These are phyloP conservation scores for Uncinocarpus reesii DNA, from an alignment of 2,329 filamentous ascomycete species.

Conservation along the genomic window DNA sequence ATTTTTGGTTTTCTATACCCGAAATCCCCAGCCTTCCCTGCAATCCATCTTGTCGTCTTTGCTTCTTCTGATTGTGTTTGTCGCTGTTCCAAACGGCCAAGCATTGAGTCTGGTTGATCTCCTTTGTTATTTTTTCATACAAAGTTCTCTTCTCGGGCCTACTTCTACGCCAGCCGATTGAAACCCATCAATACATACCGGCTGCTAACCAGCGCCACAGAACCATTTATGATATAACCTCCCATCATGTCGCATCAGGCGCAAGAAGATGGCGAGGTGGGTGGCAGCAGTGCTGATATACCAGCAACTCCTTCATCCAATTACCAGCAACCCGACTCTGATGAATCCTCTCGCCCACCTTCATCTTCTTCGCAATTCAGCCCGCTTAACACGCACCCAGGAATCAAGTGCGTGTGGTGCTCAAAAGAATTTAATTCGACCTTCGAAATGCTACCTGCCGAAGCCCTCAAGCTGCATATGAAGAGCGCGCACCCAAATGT, in stretches of 20 bases:
- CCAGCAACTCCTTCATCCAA: conserved; percentile 7
- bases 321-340: conserved; percentile 1
- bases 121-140: not conserved
- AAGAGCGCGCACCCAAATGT: conserved; percentile 27
- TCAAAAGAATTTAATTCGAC: conserved; percentile 26
- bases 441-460: conserved; percentile 21
- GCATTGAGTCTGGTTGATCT: no score
- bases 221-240: conserved; percentile 6
- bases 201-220: not conserved
- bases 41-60: no score
- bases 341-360: conserved; percentile 10
- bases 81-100: no score
- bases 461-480: conserved; percentile 28
- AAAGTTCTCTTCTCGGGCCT: no score
- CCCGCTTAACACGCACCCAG: not conserved
- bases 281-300: conserved; percentile 3
- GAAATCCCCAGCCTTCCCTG: no score
- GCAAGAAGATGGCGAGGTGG: conserved; percentile 6
- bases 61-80: no score
- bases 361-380: conserved; percentile 8
- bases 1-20: no score
- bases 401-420: conserved; percentile 31
- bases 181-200: not conserved
- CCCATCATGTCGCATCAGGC: conserved; percentile 3
- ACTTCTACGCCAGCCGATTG: no score